Conservation (phyloP, 176 grass and related monocot species). For the Aegilops umbellulata region DNA sequence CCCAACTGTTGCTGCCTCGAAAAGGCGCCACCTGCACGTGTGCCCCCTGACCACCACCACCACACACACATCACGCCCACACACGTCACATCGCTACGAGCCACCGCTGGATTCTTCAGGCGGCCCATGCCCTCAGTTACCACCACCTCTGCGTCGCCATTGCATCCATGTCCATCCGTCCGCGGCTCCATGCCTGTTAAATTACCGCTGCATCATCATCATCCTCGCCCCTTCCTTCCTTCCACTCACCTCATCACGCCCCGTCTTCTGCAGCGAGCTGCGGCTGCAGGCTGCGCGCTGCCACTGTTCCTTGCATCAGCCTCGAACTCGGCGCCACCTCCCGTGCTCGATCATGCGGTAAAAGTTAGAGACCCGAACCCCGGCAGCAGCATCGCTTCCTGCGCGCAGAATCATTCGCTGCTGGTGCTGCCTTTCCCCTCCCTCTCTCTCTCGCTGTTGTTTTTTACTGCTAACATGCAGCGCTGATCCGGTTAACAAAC, state of each 20-base stretch:
- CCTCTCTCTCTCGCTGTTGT: no score
- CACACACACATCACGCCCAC: neutral
- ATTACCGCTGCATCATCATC: constrained; percentile 13
- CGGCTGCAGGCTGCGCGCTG: neutral
- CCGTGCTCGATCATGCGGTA: constrained; percentile 6
- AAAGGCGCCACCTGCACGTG: constrained; percentile 59
- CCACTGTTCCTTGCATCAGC: constrained; percentile 54
- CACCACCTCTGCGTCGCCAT: constrained; percentile 13
- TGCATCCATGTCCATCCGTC: constrained; percentile 19
- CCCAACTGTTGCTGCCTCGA: constrained; percentile 61
- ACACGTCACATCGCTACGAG: constrained; percentile 18
- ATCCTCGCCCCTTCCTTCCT: neutral
- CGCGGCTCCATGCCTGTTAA: constrained; percentile 50
- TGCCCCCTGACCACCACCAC: constrained; percentile 34
- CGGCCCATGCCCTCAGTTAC: constrained; percentile 34
- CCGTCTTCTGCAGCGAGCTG: neutral
- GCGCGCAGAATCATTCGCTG: constrained; percentile 38
- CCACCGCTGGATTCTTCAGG: constrained; percentile 27
- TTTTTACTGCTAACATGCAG: neutral
- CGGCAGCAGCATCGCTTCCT: neutral
- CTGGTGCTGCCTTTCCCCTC: neutral
- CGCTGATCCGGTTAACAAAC: constrained; percentile 21
- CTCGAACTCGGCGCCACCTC: constrained; percentile 41
- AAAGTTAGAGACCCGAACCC: neutral
- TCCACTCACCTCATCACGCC: neutral